Percentiles rank a stretch among this genome's conserved stretches.
These are phyloP conservation scores for Plasmodium coatneyi DNA, from an alignment of 169 alveolate species.

Conservation along the genomic window DNA sequence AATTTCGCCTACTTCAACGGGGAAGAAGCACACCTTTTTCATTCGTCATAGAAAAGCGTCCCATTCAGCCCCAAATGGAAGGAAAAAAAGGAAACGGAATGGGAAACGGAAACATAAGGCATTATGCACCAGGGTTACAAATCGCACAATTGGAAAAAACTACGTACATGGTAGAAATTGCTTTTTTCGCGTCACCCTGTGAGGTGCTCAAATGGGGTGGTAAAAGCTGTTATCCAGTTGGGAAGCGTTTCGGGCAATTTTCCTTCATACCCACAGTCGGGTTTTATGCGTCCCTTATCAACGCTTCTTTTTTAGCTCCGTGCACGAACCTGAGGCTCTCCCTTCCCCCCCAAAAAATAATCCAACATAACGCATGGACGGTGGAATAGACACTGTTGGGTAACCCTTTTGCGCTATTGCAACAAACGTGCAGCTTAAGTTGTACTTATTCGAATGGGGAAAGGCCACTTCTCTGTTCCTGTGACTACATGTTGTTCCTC, in stretches of 20 bases:
- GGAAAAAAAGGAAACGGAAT: neutral
- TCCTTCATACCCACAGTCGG: neutral
- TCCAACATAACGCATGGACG: neutral
- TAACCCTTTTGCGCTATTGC: neutral
- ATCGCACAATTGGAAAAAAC: neutral
- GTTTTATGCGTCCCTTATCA: neutral
- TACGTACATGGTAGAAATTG: neutral
- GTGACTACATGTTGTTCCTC: neutral
- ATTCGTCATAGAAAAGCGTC: neutral
- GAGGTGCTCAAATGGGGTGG: neutral
- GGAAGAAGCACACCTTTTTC: neutral
- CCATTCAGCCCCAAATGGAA: neutral
- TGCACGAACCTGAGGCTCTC: neutral
- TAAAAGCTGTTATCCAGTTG: neutral
- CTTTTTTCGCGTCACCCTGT: neutral
- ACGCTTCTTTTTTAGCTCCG: neutral
- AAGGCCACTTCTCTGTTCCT: neutral
- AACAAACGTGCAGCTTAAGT: neutral
- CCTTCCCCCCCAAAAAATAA: neutral
- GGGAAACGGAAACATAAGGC: neutral
- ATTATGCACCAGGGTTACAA: neutral
- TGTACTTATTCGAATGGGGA: neutral
- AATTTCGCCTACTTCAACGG: neutral
- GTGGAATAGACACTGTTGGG: neutral
- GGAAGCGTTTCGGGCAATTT: neutral